phyloP scores from a whole-genome alignment of 805 yeast genomes.

The Scheffersomyces spartinae region DNA sequence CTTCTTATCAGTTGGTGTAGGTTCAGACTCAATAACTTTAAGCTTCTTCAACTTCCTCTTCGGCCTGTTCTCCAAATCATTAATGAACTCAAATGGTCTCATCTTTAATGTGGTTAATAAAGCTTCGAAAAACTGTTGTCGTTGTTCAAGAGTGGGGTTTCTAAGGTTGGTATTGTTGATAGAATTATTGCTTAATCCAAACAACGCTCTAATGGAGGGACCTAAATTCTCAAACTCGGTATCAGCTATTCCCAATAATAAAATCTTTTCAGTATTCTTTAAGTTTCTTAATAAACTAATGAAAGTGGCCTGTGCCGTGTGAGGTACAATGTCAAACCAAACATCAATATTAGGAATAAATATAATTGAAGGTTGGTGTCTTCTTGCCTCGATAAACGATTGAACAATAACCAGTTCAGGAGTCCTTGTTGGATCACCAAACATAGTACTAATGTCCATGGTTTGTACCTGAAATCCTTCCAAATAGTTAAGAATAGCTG shows the following conservation, averaged over 20 bases:
- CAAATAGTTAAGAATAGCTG: conserved; percentile 68
- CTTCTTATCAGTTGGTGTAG: conserved; percentile 25
- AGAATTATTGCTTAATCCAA: conserved; percentile 38
- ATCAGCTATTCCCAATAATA: conserved; percentile 67
- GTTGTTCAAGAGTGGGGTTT: conserved; percentile 34
- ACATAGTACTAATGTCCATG: conserved; percentile 66
- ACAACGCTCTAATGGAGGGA: conserved; percentile 38
- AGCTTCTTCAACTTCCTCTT: conserved; percentile 33
- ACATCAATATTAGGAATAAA: conserved; percentile 74
- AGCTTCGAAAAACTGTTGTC: conserved; percentile 43
- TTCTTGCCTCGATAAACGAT: conserved; percentile 72
- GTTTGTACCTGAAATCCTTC: conserved; percentile 89
- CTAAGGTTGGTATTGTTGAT: conserved; percentile 35
- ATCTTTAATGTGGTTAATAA: conserved; percentile 45
- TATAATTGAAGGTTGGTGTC: conserved; percentile 81
- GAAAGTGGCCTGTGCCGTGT: conserved; percentile 61
- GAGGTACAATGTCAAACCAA: conserved; percentile 60
- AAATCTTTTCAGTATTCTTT: conserved; percentile 58
- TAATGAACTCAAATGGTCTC: conserved; percentile 60
- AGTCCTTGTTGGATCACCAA: conserved; percentile 68
- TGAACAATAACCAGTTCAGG: conserved; percentile 80
- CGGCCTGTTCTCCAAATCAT: conserved; percentile 50
- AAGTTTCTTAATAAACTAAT: conserved; percentile 58
- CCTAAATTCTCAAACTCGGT: conserved; percentile 26
- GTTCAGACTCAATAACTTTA: conserved; percentile 19